phyloP scores from a whole-genome alignment of 495 filamentous ascomycete genomes.

The Tricharina praecox region DNA sequence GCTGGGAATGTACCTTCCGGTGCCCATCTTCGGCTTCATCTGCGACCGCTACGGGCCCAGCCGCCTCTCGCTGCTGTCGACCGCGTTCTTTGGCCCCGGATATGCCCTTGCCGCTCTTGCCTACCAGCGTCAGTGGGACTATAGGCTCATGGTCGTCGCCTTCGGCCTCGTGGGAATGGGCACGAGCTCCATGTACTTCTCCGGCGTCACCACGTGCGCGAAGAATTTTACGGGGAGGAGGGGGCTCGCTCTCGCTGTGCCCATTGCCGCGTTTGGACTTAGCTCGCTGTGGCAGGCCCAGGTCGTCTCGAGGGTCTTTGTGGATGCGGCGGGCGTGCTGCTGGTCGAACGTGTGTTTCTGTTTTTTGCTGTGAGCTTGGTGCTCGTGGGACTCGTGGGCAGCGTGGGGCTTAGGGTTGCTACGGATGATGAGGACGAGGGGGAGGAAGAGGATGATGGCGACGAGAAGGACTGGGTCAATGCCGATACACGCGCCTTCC shows the following conservation, averaged over 20 bases:
- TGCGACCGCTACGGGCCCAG: constrained; percentile 77
- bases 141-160: constrained; percentile 63
- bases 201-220: constrained; percentile 77
- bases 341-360: constrained; percentile 77
- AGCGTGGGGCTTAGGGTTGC: constrained; percentile 51
- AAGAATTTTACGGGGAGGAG: constrained; percentile 82
- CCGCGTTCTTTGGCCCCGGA: constrained; percentile 55
- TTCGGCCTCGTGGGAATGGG: constrained; percentile 68
- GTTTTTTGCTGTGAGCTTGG: constrained; percentile 52
- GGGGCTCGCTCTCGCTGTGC: constrained; percentile 72
- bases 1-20: constrained; percentile 72
- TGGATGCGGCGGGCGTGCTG: constrained; percentile 54
- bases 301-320: constrained; percentile 61
- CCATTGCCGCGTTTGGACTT: constrained; percentile 82
- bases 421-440: constrained; percentile 34
- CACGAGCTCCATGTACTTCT: constrained; percentile 72
- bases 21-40: constrained; percentile 73
- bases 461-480: constrained; percentile 53
- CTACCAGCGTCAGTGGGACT: constrained; percentile 56
- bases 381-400: constrained; percentile 55
- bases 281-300: constrained; percentile 93
- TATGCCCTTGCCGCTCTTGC: constrained; percentile 70
- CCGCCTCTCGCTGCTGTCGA: constrained; percentile 53
- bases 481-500: constrained; percentile 64
- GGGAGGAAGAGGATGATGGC: constrained; percentile 36